Base-by-base conservation (phyloP, 2,329 filamentous ascomycete species). In the Amauroascus niger region DNA sequence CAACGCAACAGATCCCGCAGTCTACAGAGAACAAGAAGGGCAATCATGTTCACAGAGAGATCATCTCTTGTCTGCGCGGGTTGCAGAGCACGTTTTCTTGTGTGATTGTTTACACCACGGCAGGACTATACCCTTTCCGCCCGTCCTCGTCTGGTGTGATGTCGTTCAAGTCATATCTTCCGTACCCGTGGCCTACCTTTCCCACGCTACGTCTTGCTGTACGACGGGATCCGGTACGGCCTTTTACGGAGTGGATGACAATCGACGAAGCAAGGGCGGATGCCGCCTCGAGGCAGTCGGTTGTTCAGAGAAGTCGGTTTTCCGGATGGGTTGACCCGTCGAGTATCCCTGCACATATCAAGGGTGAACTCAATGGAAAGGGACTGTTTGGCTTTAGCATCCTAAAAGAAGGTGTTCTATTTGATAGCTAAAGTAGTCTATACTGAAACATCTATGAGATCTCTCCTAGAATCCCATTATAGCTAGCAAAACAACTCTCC, bases 401-500 rank as follows among this genome's bases (percentile, higher is more conserved):
- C 24, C 43, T 44, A 5, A 45, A 39, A 16, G 43, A 46, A n/a
- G 58, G 58, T n/a, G 47, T 57, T 54, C 7, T 6, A 2, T 48
- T 48, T 52, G 11, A 54, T 49, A 24, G 22, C 18, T 28, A 43
- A n/a, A n/a, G 41, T 16, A 13, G 14, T 45, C 41, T 22, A 16
- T 16, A 16, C 1, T 33, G 6, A 40, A 3, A 14, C 2, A 41
- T 28, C 22, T 48, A 8, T 35, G 6, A 14, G 35, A 3, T 39
- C 35, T 39, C 9, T 39, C n/a, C n/a, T n/a, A n/a, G 18, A 6
- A 39, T 39, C 18, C 9, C 8, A 6, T n/a, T 22, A n/a, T 40
- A 53, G 28, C n/a, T 44, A 30, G n/a, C n/a, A 63, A 63, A 80
- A 83, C 39, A 83, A 66, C 65, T 78, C 76, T 22, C 67, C 70